Evolutionary conservation across 306 rosid genomes (phyloP), one percentile per base, ranked within the genome.

Genomic region (Morella rubra): DNA sequence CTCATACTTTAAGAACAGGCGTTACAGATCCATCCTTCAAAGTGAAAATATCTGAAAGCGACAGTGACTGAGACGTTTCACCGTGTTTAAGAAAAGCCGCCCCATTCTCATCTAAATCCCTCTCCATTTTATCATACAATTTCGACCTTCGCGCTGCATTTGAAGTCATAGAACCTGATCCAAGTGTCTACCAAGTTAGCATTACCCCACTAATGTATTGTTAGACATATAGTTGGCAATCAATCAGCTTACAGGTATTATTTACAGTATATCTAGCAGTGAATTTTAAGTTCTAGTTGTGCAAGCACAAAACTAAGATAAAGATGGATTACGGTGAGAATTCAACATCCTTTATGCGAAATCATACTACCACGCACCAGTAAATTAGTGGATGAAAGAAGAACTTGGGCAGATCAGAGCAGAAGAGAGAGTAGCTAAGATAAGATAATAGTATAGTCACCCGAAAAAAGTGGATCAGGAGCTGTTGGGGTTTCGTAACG

Each of bases 31-130:
- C 98, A 86, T 84, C 97, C 75, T 84, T 85, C 44, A 90, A 51
- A 1, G 92, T 85, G 60, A 95, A 95, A 24, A 95, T 66, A 84
- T 92, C 98, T 4, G 96, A 95, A 83, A 95, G 85, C 67, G 98
- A 88, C 79, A 95, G 77, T 13, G 98, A 95, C 85, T 95, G 97
- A 75, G 97, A 92, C 55, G 98, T 95, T 74, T 83, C 89, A n/a
- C 99, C 97, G 7, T 73, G 89, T 44, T 89, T 85, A 47, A 95
- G 89, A 73, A 95, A 95, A 44, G 85, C 69, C 60, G 97, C 86
- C 73, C 99, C 99, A 24, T 88, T 89, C 77, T 92, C 89, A 77
- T 89, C 91, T 64, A 92, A 88, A 81, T 92, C 99, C 68, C 75
- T 77, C 41, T 69, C 97, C 99, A 95, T 92, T 79, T 79, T 85